These are phyloP conservation scores for Pulveroboletus sp. DNA, from an alignment of 768 basidiomycete species.

Conservation along the genomic window DNA sequence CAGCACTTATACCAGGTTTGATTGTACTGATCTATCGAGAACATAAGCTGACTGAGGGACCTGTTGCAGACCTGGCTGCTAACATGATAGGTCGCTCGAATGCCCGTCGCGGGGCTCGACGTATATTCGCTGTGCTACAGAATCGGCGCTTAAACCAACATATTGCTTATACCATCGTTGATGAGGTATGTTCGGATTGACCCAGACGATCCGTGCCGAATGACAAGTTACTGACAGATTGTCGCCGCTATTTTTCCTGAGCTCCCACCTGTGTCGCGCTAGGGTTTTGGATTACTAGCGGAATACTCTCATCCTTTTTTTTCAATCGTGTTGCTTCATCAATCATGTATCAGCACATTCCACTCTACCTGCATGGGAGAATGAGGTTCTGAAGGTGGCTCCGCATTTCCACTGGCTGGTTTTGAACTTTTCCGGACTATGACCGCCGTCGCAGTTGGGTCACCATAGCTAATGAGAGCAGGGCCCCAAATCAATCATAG, in stretches of 20 bases:
- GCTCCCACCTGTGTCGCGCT: slow-evolving; percentile 14
- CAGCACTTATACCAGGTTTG: slow-evolving; percentile 85
- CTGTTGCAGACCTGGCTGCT: slow-evolving; percentile 73
- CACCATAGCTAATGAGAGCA: slow-evolving; percentile 49
- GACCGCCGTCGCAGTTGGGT: slow-evolving; percentile 55
- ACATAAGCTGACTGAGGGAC: background rate
- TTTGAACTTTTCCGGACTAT: slow-evolving; percentile 40
- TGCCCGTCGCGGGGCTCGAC: slow-evolving; percentile 84
- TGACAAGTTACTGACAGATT: slow-evolving; percentile 36
- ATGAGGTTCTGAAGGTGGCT: slow-evolving; percentile 1
- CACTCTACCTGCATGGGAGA: slow-evolving; percentile 18
- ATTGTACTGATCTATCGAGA: background rate
- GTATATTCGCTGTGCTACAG: slow-evolving; percentile 91
- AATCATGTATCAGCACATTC: slow-evolving; percentile 3
- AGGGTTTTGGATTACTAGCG: background rate
- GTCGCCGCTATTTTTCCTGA: slow-evolving; percentile 62
- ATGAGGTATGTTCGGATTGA: slow-evolving; percentile 59
- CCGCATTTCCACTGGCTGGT: slow-evolving; percentile 9
- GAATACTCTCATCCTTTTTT: background rate
- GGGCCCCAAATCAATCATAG: background rate
- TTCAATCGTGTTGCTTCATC: background rate
- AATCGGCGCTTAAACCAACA: slow-evolving; percentile 94
- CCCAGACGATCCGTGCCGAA: background rate
- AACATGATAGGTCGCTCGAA: slow-evolving; percentile 99
- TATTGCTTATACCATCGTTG: slow-evolving; percentile 79